A percentile compares a stretch with the other conserved stretches of the same genome.
Conservation (phyloP, 345 rosid genomes). For the Laguncularia racemosa region DNA sequence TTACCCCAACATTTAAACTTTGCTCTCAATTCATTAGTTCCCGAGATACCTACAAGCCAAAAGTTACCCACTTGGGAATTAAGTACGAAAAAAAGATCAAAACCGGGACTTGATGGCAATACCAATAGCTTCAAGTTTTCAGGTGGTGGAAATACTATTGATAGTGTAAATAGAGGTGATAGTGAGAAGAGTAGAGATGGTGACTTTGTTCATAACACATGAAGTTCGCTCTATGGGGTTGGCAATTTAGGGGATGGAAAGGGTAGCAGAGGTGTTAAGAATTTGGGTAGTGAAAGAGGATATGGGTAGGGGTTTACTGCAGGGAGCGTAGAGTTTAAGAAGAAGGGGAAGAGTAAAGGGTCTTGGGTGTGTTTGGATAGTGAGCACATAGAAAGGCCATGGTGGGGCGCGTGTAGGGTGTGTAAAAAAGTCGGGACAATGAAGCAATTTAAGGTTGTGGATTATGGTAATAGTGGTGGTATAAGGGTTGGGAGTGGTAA, state of each 20-base stretch:
- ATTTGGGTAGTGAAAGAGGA: constrained; percentile 8
- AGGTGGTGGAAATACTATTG: too few relatives aligned
- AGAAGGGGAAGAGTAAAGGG: constrained; percentile 18
- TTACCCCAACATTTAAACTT: too few relatives aligned
- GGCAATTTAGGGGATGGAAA: background rate
- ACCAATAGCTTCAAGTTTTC: too few relatives aligned
- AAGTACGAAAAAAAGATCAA: too few relatives aligned
- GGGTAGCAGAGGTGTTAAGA: constrained; percentile 5
- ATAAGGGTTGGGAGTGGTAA: constrained; percentile 21
- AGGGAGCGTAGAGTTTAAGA: constrained; percentile 49
- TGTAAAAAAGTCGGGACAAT: constrained; percentile 53
- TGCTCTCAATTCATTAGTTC: too few relatives aligned
- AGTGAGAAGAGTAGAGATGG: background rate
- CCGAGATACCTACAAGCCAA: too few relatives aligned
- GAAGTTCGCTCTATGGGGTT: background rate
- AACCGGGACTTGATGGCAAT: too few relatives aligned
- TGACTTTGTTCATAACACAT: background rate
- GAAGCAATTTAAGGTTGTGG: constrained; percentile 37
- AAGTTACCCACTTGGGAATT: too few relatives aligned
- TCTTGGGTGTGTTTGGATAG: constrained; percentile 66
- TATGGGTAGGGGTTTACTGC: too few relatives aligned
- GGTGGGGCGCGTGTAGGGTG: constrained; percentile 84
- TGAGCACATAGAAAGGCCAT: constrained; percentile 66
- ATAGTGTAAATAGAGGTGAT: too few relatives aligned
- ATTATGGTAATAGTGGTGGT: constrained; percentile 4